These are phyloP conservation scores for Sanghuangporus sanghuang DNA, from an alignment of 1,284 basidiomycete genomes.

Conservation along the genomic window DNA sequence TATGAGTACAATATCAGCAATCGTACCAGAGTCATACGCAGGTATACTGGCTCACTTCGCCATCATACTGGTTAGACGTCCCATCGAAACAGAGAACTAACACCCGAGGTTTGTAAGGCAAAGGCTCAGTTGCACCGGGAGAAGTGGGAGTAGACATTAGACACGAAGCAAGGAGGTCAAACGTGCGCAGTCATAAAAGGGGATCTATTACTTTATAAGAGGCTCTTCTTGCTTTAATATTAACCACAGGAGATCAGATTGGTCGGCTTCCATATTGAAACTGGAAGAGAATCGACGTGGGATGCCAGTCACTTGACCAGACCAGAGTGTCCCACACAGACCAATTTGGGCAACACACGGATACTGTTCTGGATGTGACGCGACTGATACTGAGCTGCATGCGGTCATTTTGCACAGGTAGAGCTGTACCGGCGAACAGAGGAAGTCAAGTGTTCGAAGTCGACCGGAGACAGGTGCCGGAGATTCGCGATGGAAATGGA, in stretches of 20 bases:
- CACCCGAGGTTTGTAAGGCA: conserved; percentile 29
- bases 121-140: neutral
- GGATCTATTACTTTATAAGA: neutral
- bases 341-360: neutral
- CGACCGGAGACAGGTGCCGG: neutral
- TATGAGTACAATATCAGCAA: neutral
- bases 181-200: neutral
- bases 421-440: neutral
- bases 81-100: conserved; percentile 64
- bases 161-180: neutral
- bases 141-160: neutral
- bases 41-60: conserved; percentile 23
- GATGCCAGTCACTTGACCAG: neutral
- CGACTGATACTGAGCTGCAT: neutral
- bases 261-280: too few species aligned
- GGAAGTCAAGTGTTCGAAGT: neutral
- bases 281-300: neutral
- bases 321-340: neutral
- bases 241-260: too few species aligned
- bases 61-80: conserved; percentile 45
- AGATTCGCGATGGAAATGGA: neutral
- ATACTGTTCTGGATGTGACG: neutral
- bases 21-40: neutral
- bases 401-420: neutral
- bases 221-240: neutral